Conservation (phyloP, 257 asterid genomes). For the Galeopsis tetrahit region DNA sequence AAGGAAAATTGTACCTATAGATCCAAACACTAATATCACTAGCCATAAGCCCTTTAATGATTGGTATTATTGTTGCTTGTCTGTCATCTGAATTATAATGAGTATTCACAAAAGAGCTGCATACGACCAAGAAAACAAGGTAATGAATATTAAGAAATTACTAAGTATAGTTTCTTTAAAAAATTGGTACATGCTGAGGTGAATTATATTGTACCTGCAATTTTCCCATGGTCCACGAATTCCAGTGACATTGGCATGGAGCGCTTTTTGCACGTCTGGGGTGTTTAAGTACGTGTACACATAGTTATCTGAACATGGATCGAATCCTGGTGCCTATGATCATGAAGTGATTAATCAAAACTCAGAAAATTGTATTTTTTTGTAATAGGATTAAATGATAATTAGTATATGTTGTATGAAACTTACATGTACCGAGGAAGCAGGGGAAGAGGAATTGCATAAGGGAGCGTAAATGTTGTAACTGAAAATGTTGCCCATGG, state of each 20-base stretch:
- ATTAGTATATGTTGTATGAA: no score
- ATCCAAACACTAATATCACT: slow-evolving; percentile 54
- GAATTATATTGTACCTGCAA: slow-evolving; percentile 47
- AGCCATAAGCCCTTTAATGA: slow-evolving; percentile 49
- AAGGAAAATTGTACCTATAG: slow-evolving; percentile 36
- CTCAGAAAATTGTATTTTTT: neutral
- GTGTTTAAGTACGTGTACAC: slow-evolving; percentile 43
- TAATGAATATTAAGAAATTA: neutral
- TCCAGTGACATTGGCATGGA: slow-evolving; percentile 50
- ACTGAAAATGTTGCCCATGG: slow-evolving; percentile 12
- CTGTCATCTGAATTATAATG: slow-evolving; percentile 33
- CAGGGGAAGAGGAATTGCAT: slow-evolving; percentile 32
- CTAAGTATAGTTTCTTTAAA: neutral
- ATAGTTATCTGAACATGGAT: slow-evolving; percentile 57
- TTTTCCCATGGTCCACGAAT: slow-evolving; percentile 42
- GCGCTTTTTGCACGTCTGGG: slow-evolving; percentile 50
- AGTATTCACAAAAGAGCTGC: slow-evolving; percentile 14
- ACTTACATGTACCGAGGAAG: slow-evolving; percentile 24
- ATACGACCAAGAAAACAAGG: neutral
- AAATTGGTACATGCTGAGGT: neutral
- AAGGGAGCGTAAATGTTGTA: slow-evolving; percentile 57
- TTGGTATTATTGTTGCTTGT: slow-evolving; percentile 42
- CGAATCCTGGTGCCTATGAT: slow-evolving; percentile 30
- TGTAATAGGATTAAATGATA: neutral
- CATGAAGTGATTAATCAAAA: no score